Evolutionary conservation across 352 stramenopile genomes (phyloP).

Genomic region (Globisporangium viniferum): DNA sequence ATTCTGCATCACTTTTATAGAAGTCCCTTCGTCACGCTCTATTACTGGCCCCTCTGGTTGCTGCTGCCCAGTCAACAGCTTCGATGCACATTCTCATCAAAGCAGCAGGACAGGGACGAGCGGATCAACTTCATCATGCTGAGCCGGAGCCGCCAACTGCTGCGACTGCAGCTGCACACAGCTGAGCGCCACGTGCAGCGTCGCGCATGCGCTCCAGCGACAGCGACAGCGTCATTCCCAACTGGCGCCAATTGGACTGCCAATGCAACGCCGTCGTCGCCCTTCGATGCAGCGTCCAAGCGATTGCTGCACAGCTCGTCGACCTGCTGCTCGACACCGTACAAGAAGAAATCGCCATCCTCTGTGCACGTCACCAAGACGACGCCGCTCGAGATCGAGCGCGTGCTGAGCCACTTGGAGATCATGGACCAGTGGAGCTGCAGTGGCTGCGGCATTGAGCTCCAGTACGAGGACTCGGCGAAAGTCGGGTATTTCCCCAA

Average conservation of each 20-base stretch:
- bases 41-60: no score
- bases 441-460: conserved; percentile 77
- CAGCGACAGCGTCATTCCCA: not conserved
- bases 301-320: conserved; percentile 15
- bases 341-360: conserved; percentile 11
- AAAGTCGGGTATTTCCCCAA: conserved; percentile 71
- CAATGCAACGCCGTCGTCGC: not conserved
- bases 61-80: no score
- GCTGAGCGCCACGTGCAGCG: not conserved
- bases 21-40: no score
- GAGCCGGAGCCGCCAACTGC: conserved; percentile 3
- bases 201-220: not conserved
- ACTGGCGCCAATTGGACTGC: not conserved
- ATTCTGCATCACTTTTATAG: not conserved
- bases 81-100: no score
- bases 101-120: no score
- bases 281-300: not conserved
- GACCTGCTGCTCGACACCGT: conserved; percentile 16
- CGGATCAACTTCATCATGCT: conserved; percentile 1
- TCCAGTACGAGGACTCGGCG: conserved; percentile 64
- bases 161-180: not conserved
- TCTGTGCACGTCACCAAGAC: conserved; percentile 3
- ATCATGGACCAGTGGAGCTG: conserved; percentile 85
- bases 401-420: conserved; percentile 66
- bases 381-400: conserved; percentile 41